phyloP scores from a whole-genome alignment of 1,284 basidiomycete genomes.

The Leccinum cinnamomeum region DNA sequence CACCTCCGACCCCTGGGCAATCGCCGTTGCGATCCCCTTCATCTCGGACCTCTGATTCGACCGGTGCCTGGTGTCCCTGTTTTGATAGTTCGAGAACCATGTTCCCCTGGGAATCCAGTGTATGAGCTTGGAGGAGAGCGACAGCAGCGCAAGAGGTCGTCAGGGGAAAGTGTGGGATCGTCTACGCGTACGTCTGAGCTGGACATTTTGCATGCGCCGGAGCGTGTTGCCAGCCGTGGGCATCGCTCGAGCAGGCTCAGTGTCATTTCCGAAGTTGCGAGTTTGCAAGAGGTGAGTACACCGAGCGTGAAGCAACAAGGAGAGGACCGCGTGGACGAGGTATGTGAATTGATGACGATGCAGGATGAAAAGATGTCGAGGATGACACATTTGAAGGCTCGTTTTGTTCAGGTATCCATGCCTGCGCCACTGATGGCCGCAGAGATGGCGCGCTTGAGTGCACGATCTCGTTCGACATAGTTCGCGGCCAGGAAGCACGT shows the following conservation, averaged over 20 bases:
- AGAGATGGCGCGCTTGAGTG: conserved; percentile 27
- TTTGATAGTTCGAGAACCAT: no score
- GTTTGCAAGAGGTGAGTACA: conserved; percentile 27
- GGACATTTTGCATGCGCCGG: conserved; percentile 35
- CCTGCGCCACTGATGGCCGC: conserved; percentile 27
- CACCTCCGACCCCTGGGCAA: no score
- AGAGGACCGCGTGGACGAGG: conserved; percentile 35
- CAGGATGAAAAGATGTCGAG: conserved; percentile 6
- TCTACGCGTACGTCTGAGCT: conserved; percentile 37
- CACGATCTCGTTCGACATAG: conserved; percentile 17
- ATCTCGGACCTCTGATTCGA: no score
- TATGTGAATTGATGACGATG: conserved; percentile 11
- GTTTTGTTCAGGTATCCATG: conserved; percentile 38
- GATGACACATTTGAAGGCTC: conserved; percentile 22
- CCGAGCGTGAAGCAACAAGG: conserved; percentile 10
- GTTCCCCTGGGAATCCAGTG: no score
- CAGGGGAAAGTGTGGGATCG: conserved; percentile 32
- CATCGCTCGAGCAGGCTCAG: conserved; percentile 27
- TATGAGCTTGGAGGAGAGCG: conserved; percentile 18
- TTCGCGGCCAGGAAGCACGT: conserved; percentile 28
- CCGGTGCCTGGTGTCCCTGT: no score
- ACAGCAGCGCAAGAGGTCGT: conserved; percentile 26
- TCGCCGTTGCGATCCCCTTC: no score
- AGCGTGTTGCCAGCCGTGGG: conserved; percentile 19
- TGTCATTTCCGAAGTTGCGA: conserved; percentile 32